Percentiles rank a stretch among this genome's conserved stretches.
phyloP scores from a whole-genome alignment of 2,329 filamentous ascomycete species.

The Colletotrichum navitas region DNA sequence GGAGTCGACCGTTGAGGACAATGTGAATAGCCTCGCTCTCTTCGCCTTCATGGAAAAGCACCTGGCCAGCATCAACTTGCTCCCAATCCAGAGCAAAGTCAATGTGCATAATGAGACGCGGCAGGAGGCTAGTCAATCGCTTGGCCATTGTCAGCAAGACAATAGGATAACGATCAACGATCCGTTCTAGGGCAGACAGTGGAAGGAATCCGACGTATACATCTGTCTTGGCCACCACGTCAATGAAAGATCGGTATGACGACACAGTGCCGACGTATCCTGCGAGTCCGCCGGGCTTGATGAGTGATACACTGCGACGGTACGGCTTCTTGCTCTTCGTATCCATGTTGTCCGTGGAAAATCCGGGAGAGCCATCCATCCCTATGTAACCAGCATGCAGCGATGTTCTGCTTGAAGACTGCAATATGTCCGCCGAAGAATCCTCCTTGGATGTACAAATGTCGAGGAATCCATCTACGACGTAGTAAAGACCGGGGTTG shows the following conservation, averaged over 20 bases:
- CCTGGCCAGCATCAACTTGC: constrained; percentile 93
- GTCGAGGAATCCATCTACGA: constrained; percentile 96
- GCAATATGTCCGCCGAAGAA: constrained; percentile 56
- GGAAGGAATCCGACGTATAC: constrained; percentile 98
- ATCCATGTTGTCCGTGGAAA: constrained; percentile 47
- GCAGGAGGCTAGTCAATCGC: constrained; percentile 87
- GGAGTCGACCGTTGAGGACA: constrained; percentile 91
- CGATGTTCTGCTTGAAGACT: constrained; percentile 52
- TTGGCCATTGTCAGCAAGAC: constrained; percentile 97
- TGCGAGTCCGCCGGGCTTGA: constrained; percentile 93
- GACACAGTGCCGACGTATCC: constrained; percentile 96
- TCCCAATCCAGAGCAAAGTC: constrained; percentile 99
- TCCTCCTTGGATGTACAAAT: constrained; percentile 85
- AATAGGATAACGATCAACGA: constrained; percentile 92
- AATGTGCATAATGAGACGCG: constrained; percentile 92
- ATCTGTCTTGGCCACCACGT: constrained; percentile 97
- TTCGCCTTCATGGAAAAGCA: constrained; percentile 92
- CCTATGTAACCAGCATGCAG: constrained; percentile 41
- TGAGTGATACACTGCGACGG: constrained; percentile 83
- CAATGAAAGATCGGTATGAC: constrained; percentile 95
- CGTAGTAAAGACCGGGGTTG: constrained; percentile 97
- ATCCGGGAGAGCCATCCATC: constrained; percentile 30
- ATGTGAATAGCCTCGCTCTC: constrained; percentile 99
- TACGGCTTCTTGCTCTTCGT: constrained; percentile 59
- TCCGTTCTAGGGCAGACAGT: constrained; percentile 84